These are phyloP conservation scores for Geotrichum fermentans DNA, from an alignment of 1,139 yeast genomes.

Conservation along the genomic window DNA sequence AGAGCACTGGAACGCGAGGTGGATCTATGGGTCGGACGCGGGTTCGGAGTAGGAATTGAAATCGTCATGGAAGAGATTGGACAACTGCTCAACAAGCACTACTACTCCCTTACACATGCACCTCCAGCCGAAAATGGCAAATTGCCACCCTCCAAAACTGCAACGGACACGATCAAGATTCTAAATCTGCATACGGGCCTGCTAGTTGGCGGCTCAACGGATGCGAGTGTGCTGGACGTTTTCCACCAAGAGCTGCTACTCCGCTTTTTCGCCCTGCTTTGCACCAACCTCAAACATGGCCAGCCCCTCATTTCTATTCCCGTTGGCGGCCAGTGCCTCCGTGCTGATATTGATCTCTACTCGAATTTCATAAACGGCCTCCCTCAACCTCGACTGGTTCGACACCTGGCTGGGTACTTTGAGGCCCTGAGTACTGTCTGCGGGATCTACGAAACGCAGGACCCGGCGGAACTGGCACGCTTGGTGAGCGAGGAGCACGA, in stretches of 20 bases:
- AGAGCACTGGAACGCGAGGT: constrained; percentile 72
- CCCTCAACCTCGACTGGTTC: constrained; percentile 42
- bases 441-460: background rate
- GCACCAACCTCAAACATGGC: constrained; percentile 60
- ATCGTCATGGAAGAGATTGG: background rate
- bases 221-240: constrained; percentile 80
- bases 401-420: constrained; percentile 66
- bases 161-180: constrained; percentile 55
- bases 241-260: constrained; percentile 93
- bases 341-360: constrained; percentile 54
- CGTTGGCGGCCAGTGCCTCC: background rate
- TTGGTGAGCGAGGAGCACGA: constrained; percentile 76
- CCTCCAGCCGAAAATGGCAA: constrained; percentile 52
- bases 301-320: background rate
- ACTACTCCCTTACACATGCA: no score
- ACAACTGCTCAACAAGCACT: background rate
- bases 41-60: constrained; percentile 64
- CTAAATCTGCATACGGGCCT: constrained; percentile 70
- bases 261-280: constrained; percentile 70
- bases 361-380: constrained; percentile 71
- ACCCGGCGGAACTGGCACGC: constrained; percentile 58
- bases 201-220: constrained; percentile 70
- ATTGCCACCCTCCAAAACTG: constrained; percentile 47
- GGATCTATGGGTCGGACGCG: constrained; percentile 87
- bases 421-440: constrained; percentile 51